phyloP scores from a whole-genome alignment of 2,329 filamentous ascomycete genomes.

The Diaporthe batatas region DNA sequence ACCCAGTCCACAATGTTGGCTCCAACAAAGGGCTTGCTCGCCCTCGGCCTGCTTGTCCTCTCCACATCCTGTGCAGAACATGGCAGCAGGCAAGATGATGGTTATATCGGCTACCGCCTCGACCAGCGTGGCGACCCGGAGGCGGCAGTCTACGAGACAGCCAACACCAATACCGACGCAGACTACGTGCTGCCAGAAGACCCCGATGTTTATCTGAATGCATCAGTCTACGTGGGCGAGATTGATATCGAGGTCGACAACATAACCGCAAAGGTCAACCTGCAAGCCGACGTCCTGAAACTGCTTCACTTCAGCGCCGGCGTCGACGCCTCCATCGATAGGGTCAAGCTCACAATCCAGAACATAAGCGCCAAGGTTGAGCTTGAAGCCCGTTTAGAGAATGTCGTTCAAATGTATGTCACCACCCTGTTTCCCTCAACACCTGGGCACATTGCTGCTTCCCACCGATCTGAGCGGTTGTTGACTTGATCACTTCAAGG shows the following conservation, averaged over 20 bases:
- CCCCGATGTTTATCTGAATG: conserved; percentile 73
- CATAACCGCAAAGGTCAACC: conserved; percentile 71
- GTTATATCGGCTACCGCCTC: conserved; percentile 70
- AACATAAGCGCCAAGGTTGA: conserved; percentile 70
- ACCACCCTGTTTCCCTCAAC: too few species aligned
- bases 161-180: conserved; percentile 57
- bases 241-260: conserved; percentile 72
- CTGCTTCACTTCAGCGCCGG: conserved; percentile 72
- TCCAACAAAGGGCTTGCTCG: conserved; percentile 2
- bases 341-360: conserved; percentile 68
- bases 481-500: conserved; percentile 5
- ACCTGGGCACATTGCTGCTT: neutral
- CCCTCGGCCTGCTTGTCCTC: conserved; percentile 6
- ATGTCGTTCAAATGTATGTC: conserved; percentile 66
- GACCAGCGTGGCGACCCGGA: conserved; percentile 63
- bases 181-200: conserved; percentile 58
- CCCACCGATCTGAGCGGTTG: neutral
- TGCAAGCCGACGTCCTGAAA: conserved; percentile 70
- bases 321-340: conserved; percentile 69
- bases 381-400: conserved; percentile 71
- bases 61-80: conserved; percentile 41
- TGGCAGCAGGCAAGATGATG: conserved; percentile 50
- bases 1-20: conserved; percentile 7
- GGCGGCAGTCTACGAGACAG: conserved; percentile 67
- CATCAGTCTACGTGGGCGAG: conserved; percentile 67